phyloP scores from a whole-genome alignment of 2,329 filamentous ascomycete species.

The Penicillium sp. region DNA sequence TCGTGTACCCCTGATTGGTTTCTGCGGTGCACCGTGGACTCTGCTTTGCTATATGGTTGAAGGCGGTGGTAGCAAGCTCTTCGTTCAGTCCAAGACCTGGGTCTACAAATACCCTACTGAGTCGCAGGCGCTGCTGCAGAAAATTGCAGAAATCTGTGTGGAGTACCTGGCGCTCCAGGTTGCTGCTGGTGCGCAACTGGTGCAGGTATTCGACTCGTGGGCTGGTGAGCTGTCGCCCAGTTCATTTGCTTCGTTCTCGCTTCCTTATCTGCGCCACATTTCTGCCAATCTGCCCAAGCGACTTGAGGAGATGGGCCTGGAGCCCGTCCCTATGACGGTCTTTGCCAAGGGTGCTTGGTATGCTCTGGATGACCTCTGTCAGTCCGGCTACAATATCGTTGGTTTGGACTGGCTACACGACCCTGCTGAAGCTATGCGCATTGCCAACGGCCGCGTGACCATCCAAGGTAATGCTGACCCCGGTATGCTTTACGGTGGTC shows the following conservation, averaged over 20 bases:
- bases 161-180: slow-evolving; percentile 93
- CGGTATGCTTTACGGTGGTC: slow-evolving; percentile 83
- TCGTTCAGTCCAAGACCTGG: slow-evolving; percentile 93
- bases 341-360: slow-evolving; percentile 99
- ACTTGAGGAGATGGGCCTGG: slow-evolving; percentile 69
- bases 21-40: slow-evolving; percentile 96
- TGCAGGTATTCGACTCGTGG: slow-evolving; percentile 99
- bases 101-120: slow-evolving; percentile 83
- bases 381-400: slow-evolving; percentile 88
- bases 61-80: slow-evolving; percentile 92
- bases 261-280: slow-evolving; percentile 84
- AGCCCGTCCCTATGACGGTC: slow-evolving; percentile 90
- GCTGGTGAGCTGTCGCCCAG: slow-evolving; percentile 85
- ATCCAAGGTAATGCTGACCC: slow-evolving; percentile 96
- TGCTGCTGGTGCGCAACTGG: slow-evolving; percentile 85
- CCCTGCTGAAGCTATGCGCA: slow-evolving; percentile 75
- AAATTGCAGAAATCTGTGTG: slow-evolving; percentile 91
- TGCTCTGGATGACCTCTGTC: slow-evolving; percentile 79
- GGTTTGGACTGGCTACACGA: slow-evolving; percentile 94
- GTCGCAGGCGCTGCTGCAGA: slow-evolving; percentile 76
- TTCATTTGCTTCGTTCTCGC: slow-evolving; percentile 78
- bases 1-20: slow-evolving; percentile 88
- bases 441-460: slow-evolving; percentile 73
- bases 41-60: slow-evolving; percentile 99
- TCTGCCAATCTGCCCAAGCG: slow-evolving; percentile 72